These are phyloP conservation scores for Suillus cothurnatus DNA, from an alignment of 768 basidiomycete species.

Conservation along the genomic window DNA sequence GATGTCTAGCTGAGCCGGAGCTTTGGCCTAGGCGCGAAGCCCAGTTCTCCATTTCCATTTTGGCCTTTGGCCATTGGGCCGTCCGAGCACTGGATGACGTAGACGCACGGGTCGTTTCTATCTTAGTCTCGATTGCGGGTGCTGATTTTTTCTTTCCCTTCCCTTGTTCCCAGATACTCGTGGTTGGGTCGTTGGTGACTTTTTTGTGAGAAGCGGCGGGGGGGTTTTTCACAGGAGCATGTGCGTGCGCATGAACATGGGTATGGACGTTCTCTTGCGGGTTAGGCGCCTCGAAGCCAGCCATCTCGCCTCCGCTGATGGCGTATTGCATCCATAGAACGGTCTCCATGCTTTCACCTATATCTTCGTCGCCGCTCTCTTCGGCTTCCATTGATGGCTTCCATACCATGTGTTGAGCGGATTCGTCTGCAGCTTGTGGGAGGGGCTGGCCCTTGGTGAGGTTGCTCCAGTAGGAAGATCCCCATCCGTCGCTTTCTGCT, in stretches of 20 bases:
- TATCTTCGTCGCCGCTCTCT: conserved; percentile 26
- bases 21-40: conserved; percentile 30
- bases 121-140: conserved; percentile 6
- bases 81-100: conserved; percentile 31
- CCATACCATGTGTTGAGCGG: conserved; percentile 29
- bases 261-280: conserved; percentile 3
- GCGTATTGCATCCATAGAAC: conserved; percentile 35
- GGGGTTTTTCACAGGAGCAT: background rate
- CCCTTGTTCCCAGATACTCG: conserved; percentile 26
- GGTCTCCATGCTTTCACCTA: conserved; percentile 21
- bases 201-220: conserved; percentile 11
- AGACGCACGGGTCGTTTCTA: conserved; percentile 26
- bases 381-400: conserved; percentile 22
- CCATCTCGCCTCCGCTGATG: conserved; percentile 27
- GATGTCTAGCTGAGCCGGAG: conserved; percentile 32
- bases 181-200: background rate
- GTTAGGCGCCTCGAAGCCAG: conserved; percentile 15
- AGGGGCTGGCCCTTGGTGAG: conserved; percentile 24
- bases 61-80: conserved; percentile 33
- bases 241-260: background rate
- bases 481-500: background rate
- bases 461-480: conserved; percentile 29
- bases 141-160: conserved; percentile 24
- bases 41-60: conserved; percentile 37
- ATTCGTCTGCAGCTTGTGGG: conserved; percentile 15